Evolutionary conservation across 1,139 yeast genomes (phyloP), one percentile per base, ranked within the genome.

Genomic region (Hansenula lynferdii): DNA sequence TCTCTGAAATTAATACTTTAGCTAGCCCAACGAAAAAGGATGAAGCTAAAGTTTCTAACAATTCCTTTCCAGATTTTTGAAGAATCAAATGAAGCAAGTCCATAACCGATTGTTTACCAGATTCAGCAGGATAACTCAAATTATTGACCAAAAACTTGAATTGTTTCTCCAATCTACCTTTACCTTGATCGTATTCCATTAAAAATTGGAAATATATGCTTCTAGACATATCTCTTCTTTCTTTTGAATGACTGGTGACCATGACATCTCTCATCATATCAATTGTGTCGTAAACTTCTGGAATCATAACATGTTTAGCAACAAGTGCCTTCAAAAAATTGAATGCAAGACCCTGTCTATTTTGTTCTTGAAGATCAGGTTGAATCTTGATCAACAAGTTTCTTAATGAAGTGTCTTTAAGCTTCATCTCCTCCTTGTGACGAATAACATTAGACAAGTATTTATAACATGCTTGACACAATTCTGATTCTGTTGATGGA

Each of bases 111-210:
- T 84, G 82, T 40, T 97, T 74, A 38, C 98, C 99, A 33, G 79
- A 75, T 44, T 83, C 83, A 6, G 96, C 81, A 12, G 95, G 92
- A 57, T 94, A 94, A 21, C 80, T 73, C 54, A 94, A 67, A 57
- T 94, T 92, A 46, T 77, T 78, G n/a, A 90, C 84, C 61, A 92
- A 69, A 54, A 83, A 81, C 47, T 82, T 80, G 61, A 90, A 80
- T 51, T 86, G 95, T 52, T 82, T 85, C 49, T 85, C 94, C 38
- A 92, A 62, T 48, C 89, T 77, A 6, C 94, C 90, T 54, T 81
- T 75, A 24, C 97, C 90, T 64, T 92, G 97, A 52, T 95, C 97
- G 54, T 86, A 92, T 53, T 89, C 96, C 82, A 90, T 85, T 53
- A 92, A 65, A 53, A 92, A 94, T 54, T 82, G 92, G 60, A 80